A percentile compares a stretch with the other conserved stretches of the same genome.
Evolutionary conservation across 2,329 filamentous ascomycete genomes (phyloP).

Genomic region (Daldinia sp.): DNA sequence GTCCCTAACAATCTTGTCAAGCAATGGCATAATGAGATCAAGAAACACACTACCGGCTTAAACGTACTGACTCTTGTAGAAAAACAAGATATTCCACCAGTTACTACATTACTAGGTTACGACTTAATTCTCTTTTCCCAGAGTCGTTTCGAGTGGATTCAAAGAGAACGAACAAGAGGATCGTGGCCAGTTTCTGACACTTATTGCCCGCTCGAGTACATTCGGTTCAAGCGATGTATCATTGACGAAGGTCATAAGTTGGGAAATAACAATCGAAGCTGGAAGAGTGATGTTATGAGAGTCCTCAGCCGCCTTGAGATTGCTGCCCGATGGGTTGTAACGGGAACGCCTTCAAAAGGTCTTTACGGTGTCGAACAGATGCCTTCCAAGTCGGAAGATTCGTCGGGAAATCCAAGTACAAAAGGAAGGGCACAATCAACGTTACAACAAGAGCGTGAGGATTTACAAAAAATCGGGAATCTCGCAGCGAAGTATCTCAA

Average conservation of each 20-base stretch:
- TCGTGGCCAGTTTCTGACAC: slow-evolving; percentile 39
- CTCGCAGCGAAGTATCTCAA: slow-evolving; percentile 76
- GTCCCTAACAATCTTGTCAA: slow-evolving; percentile 83
- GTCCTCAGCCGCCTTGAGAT: slow-evolving; percentile 65
- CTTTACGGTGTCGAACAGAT: slow-evolving; percentile 74
- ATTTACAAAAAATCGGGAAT: slow-evolving; percentile 71
- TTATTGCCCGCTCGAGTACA: slow-evolving; percentile 68
- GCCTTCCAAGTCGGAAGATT: not conserved
- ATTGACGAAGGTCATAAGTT: slow-evolving; percentile 92
- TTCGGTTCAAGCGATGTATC: slow-evolving; percentile 89
- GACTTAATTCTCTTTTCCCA: slow-evolving; percentile 84
- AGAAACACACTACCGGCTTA: slow-evolving; percentile 75
- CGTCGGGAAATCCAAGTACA: not conserved
- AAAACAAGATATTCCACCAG: slow-evolving; percentile 62
- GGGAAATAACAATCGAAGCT: slow-evolving; percentile 66
- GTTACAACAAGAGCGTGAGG: slow-evolving; percentile 61
- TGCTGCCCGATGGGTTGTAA: slow-evolving; percentile 86
- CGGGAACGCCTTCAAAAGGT: slow-evolving; percentile 86
- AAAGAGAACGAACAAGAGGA: slow-evolving; percentile 56
- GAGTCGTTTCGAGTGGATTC: slow-evolving; percentile 71
- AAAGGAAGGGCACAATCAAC: slow-evolving; percentile 46
- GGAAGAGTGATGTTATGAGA: slow-evolving; percentile 63
- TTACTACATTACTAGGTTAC: slow-evolving; percentile 66
- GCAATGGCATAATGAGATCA: slow-evolving; percentile 85
- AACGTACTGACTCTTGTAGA: slow-evolving; percentile 70